Evolutionary conservation across 2,329 filamentous ascomycete genomes (phyloP), one percentile per base, ranked within the genome.

Genomic region (Colletotrichum horii): DNA sequence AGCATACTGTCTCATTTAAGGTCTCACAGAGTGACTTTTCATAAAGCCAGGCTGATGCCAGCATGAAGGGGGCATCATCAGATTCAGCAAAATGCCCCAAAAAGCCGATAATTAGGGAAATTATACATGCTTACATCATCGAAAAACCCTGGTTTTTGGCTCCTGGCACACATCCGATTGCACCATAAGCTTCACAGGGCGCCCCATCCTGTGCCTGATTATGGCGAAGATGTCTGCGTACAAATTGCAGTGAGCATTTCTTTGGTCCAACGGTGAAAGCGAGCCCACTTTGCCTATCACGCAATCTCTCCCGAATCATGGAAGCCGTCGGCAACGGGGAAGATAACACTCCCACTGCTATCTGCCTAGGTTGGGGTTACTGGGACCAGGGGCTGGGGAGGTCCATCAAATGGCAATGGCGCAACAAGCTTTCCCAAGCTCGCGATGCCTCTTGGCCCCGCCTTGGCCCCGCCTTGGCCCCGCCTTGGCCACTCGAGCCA

Each of bases 381-480:
- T 19, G 26, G 66, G 55, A 61, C 32, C 34, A 19, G 66, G 64
- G 26, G 26, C 9, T 28, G 58, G 12, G 12, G 24, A 52, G 56
- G 24, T 36, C 67, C 19, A 22, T 61, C 55, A 61, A 61, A 72
- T 66, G 36, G 30, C 38, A 55, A 69, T 75, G 43, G 52, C 70
- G 73, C 73, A 75, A 75, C 64, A 75, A 75, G 73, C 73, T 75
- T 75, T 62, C 64, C 16, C 28, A 60, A 75, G 73, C 58, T 75
- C 64, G 73, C 73, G 70, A 75, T 75, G 26, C 43, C 11, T 65
- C 68, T 71, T 64, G 68, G 68, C 16, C 68, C 68, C 68, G 68
- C 28, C 64, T 75, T 73, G 64, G 64, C 32, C 73, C 73, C 68
- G 68, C 28, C 64, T 75, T 73, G 64, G 64, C 32, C 73, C 73